Percentiles rank a stretch among this genome's conserved stretches.
Evolutionary conservation across 768 basidiomycete species (phyloP).

Genomic region (Boletellus ananiceps): DNA sequence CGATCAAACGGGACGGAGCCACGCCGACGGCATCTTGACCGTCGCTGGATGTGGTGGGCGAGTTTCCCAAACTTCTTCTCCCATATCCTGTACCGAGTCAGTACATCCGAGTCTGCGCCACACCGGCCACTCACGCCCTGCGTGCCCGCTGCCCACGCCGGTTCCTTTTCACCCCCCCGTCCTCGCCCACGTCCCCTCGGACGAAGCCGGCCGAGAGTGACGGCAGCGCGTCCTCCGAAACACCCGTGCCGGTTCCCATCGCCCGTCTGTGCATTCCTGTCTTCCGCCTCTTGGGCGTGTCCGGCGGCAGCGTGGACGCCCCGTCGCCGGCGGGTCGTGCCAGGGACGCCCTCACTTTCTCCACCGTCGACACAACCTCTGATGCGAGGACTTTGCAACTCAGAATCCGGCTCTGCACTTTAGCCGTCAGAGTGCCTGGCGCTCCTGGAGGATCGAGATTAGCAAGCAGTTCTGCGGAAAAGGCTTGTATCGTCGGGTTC

Average conservation of each 20-base stretch:
- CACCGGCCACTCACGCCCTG: conserved; percentile 65
- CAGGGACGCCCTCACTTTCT: conserved; percentile 43
- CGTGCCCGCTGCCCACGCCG: conserved; percentile 91
- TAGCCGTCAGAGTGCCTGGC: conserved; percentile 45
- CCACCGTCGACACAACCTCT: conserved; percentile 49
- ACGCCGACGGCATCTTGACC: conserved; percentile 18
- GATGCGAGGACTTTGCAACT: conserved; percentile 73
- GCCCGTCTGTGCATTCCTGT: too few relatives aligned
- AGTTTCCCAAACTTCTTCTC: conserved; percentile 92
- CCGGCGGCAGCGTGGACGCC: conserved; percentile 4
- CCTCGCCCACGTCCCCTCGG: conserved; percentile 68
- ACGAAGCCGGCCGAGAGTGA: conserved; percentile 84
- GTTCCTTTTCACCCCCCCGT: conserved; percentile 69
- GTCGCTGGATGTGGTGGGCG: conserved; percentile 86
- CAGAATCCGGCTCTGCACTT: conserved; percentile 66
- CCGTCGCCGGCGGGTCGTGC: conserved; percentile 14
- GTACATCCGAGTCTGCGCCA: background rate
- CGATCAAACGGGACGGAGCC: conserved; percentile 14
- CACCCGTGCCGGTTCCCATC: conserved; percentile 6
- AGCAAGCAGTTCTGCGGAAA: conserved; percentile 42
- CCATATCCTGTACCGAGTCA: conserved; percentile 69
- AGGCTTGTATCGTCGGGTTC: conserved; percentile 44
- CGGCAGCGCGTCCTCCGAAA: conserved; percentile 54
- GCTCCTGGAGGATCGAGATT: conserved; percentile 32
- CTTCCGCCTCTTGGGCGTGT: conserved; percentile 1